A percentile compares a stretch with the other conserved stretches of the same genome.
Conservation (phyloP, 2,329 filamentous ascomycete species). For the Trichophyton equinum region DNA sequence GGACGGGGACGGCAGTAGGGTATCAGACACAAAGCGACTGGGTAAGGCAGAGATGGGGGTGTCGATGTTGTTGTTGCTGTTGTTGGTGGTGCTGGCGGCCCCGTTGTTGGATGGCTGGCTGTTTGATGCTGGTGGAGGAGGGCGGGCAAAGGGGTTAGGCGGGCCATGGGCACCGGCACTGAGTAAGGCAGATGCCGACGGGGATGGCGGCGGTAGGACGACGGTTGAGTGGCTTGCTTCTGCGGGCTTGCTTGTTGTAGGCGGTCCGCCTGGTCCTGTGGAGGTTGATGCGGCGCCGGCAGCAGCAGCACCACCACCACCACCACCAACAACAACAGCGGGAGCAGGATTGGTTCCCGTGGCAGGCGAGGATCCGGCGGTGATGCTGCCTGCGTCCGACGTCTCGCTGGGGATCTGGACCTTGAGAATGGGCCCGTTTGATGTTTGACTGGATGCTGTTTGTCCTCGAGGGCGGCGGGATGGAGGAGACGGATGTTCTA, state of each 20-base stretch:
- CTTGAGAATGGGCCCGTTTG: slow-evolving; percentile 66
- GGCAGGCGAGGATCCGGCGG: slow-evolving; percentile 52
- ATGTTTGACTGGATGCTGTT: slow-evolving; percentile 58
- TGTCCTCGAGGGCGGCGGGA: slow-evolving; percentile 61
- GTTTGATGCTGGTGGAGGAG: slow-evolving; percentile 47
- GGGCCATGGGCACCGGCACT: slow-evolving; percentile 87
- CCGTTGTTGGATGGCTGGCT: slow-evolving; percentile 32
- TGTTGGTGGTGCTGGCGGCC: slow-evolving; percentile 10
- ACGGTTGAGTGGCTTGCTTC: slow-evolving; percentile 51
- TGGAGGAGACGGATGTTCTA: slow-evolving; percentile 45
- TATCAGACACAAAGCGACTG: slow-evolving; percentile 77
- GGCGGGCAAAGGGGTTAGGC: slow-evolving; percentile 88
- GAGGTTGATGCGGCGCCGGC: no score
- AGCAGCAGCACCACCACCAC: no score
- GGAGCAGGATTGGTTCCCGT: not conserved
- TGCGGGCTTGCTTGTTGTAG: slow-evolving; percentile 40
- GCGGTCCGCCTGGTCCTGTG: slow-evolving; percentile 17
- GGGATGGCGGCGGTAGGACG: slow-evolving; percentile 83
- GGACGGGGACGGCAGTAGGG: slow-evolving; percentile 78
- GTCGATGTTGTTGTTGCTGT: slow-evolving; percentile 37
- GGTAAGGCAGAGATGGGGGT: slow-evolving; percentile 91
- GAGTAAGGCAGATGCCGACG: slow-evolving; percentile 70
- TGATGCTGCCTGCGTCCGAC: slow-evolving; percentile 61
- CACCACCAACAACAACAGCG: slow-evolving; percentile 30
- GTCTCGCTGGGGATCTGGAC: slow-evolving; percentile 91